A percentile compares a stretch with the other conserved stretches of the same genome.
These are phyloP conservation scores for Singerocomus inundabilis DNA, from an alignment of 1,284 basidiomycete genomes.

Conservation along the genomic window DNA sequence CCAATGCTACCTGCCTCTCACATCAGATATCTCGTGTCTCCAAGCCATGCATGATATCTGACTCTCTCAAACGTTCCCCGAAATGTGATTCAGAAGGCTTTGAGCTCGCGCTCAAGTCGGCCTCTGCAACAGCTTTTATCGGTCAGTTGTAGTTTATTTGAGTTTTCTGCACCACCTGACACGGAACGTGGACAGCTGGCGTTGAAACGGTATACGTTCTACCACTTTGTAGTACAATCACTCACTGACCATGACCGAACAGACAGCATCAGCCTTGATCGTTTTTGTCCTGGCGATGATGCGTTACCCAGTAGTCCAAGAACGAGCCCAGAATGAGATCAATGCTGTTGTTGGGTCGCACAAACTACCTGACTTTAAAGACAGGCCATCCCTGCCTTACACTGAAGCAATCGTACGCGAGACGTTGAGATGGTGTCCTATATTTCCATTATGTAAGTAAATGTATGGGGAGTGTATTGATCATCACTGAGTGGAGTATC, in stretches of 20 bases:
- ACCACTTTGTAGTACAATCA: background rate
- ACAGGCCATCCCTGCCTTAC: slow-evolving; percentile 40
- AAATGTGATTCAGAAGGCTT: slow-evolving; percentile 19
- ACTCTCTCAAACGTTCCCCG: slow-evolving; percentile 28
- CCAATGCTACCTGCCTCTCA: background rate
- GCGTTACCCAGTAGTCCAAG: slow-evolving; percentile 38
- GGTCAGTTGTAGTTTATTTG: slow-evolving; percentile 17
- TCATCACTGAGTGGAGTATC: background rate
- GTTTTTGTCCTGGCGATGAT: slow-evolving; percentile 42
- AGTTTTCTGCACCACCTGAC: slow-evolving; percentile 6
- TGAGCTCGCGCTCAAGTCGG: slow-evolving; percentile 29
- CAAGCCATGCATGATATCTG: slow-evolving; percentile 31
- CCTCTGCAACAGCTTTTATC: slow-evolving; percentile 35
- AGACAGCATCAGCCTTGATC: slow-evolving; percentile 33
- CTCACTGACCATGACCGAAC: slow-evolving; percentile 1
- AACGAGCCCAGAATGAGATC: slow-evolving; percentile 42
- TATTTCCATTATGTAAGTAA: slow-evolving; percentile 30
- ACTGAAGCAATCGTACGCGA: slow-evolving; percentile 42
- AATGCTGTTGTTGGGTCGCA: slow-evolving; percentile 38
- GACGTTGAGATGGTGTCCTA: slow-evolving; percentile 37
- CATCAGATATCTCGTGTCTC: slow-evolving; percentile 22
- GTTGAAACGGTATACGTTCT: slow-evolving; percentile 28
- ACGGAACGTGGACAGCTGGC: slow-evolving; percentile 20
- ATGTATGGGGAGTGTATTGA: background rate
- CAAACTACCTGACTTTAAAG: slow-evolving; percentile 42